These are phyloP conservation scores for Tetraselmis striata DNA, from an alignment of 139 green algal species.

Conservation along the genomic window DNA sequence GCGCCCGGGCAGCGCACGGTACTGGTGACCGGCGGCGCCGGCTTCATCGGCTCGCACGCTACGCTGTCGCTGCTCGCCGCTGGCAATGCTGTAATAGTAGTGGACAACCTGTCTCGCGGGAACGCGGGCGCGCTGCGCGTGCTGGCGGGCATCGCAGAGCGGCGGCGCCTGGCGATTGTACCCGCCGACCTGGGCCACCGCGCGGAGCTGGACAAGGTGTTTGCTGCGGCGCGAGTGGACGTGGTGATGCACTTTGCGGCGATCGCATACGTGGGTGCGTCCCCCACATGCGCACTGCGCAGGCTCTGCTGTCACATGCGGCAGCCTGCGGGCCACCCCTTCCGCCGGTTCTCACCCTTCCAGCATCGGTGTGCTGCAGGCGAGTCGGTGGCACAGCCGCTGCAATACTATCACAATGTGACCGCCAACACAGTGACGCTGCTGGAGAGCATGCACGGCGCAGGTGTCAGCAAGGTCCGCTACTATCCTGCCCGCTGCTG, in stretches of 20 bases:
- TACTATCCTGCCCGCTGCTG: conserved; percentile 20
- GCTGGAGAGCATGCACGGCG: conserved; percentile 48
- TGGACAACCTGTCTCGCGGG: conserved; percentile 65
- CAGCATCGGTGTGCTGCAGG: conserved; percentile 13
- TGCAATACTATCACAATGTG: conserved; percentile 73
- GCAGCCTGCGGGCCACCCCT: neutral
- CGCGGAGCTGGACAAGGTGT: conserved; percentile 19
- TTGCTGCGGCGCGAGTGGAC: conserved; percentile 29
- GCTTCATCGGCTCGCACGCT: conserved; percentile 67
- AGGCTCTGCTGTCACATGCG: neutral
- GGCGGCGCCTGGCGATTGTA: conserved; percentile 29
- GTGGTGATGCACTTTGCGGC: conserved; percentile 74
- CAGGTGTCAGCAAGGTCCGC: conserved; percentile 44
- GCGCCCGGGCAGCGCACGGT: neutral
- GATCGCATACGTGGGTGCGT: conserved; percentile 63
- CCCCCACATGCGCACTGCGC: neutral
- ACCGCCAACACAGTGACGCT: conserved; percentile 63
- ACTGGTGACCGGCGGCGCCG: conserved; percentile 19
- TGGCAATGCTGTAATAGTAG: conserved; percentile 51
- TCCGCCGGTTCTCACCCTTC: too few relatives aligned
- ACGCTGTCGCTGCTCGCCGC: conserved; percentile 39
- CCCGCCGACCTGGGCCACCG: conserved; percentile 52
- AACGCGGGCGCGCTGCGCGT: conserved; percentile 52
- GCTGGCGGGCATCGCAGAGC: conserved; percentile 17
- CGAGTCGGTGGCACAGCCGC: conserved; percentile 33